Percentiles rank a stretch among this genome's conserved stretches.
phyloP scores from a whole-genome alignment of 805 yeast species.

The Blastobotrys americana region DNA sequence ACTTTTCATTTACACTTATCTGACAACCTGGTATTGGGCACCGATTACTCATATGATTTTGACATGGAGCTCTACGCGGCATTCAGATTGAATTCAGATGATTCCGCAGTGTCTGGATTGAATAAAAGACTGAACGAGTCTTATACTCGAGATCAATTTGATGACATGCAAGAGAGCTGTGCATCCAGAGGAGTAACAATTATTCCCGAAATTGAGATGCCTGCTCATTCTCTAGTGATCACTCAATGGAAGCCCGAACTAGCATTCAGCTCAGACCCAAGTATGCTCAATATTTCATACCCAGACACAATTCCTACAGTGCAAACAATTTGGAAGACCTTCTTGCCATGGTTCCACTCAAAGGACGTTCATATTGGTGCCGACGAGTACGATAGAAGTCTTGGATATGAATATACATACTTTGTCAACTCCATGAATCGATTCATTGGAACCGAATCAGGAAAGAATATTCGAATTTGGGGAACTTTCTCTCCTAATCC shows the following conservation, averaged over 20 bases:
- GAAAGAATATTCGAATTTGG: constrained; percentile 1
- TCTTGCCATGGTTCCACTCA: constrained; percentile 8
- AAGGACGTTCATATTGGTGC: constrained; percentile 9
- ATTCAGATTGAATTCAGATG: background rate
- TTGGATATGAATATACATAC: constrained; percentile 4
- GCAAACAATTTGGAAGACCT: constrained; percentile 7
- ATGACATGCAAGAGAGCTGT: background rate
- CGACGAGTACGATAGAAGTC: constrained; percentile 5
- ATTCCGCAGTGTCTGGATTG: background rate
- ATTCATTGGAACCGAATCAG: constrained; percentile 1
- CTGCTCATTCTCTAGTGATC: constrained; percentile 7
- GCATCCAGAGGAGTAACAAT: constrained; percentile 1
- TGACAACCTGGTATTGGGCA: background rate
- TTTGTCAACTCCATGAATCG: constrained; percentile 1
- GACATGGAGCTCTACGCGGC: constrained; percentile 2
- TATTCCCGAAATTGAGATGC: constrained; percentile 5
- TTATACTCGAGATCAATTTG: constrained; percentile 1
- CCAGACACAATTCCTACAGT: constrained; percentile 6
- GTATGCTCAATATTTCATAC: constrained; percentile 4
- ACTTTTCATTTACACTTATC: constrained; percentile 2
- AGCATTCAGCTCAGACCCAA: background rate
- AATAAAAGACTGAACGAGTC: background rate
- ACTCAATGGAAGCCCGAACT: constrained; percentile 8
- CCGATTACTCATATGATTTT: background rate
- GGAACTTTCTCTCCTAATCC: background rate